Evolutionary conservation across 768 basidiomycete genomes (phyloP), one percentile per base, ranked within the genome.

Genomic region (Boletales sp.): DNA sequence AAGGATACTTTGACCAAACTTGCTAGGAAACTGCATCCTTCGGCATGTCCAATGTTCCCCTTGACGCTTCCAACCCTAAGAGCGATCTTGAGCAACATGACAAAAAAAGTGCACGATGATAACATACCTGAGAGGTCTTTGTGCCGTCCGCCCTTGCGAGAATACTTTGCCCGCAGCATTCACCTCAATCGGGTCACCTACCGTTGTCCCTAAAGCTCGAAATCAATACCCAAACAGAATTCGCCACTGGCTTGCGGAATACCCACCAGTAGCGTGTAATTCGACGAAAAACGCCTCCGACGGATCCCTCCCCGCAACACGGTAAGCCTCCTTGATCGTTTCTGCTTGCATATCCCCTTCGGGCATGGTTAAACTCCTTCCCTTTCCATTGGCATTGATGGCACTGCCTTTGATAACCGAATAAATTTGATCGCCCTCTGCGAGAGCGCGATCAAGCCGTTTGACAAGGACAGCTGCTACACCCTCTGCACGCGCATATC

Each of bases 121-220:
- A 17, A 34, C 51, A 17, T 31, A 62, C 61, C 58, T 53, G 21
- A 64, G 61, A n/a, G 50, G 46, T 19, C 53, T 60, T 28, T 53
- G 44, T 15, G 3, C 48, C 21, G 56, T 50, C 5, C 63, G 56
- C 9, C 58, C 56, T 32, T 62, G 43, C 25, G 64, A 56, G 37
- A 72, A 71, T 8, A 67, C 54, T 32, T 62, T 61, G 1, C 77
- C 77, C 17, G 75, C 74, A 62, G 73, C 74, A 49, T 78, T 79
- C 10, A 73, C 73, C 55, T 80, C 79, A 2, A 70, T 74, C 2
- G 79, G 77, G 52, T 80, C 79, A 0, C 77, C 79, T 30, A 62
- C 67, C 34, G 72, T 69, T 3, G 79, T 79, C 33, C 60, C 60
- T 61, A 35, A 3, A 2, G 19, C 41, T 39, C 10, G 2, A 8